Evolutionary conservation across 805 yeast species (phyloP), one percentile per base, ranked within the genome.

Genomic region (Clavispora carvajalis): DNA sequence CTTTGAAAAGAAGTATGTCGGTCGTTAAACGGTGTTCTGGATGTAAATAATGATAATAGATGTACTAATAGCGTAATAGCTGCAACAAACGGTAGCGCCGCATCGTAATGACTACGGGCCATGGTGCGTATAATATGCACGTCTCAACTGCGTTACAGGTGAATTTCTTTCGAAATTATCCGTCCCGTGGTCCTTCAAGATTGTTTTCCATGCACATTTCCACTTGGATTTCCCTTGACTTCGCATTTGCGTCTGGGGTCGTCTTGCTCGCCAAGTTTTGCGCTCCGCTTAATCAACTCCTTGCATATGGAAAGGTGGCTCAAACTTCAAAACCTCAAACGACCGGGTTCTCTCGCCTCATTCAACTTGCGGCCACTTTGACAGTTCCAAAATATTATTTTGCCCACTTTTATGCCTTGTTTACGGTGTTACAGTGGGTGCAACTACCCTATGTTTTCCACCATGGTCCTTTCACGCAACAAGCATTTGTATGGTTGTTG

Each of bases 381-480:
- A 76, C 78, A 10, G 82, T 82, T 0, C 85, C 88, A 0, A 84
- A 82, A 53, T 47, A 69, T 10, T 77, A 72, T 71, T 85, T 85
- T 52, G 52, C 63, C 2, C 88, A 84, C 51, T 85, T 79, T 49
- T 85, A 85, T 56, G 43, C 74, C 4, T 36, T 44, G 11, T 76
- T 13, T 71, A 79, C 13, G 50, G 68, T 1, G 21, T 36, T 57
- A 0, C 46, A 70, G 24, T 58, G 70, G 4, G 1, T 52, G 53
- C 10, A 43, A 34, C 29, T 41, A 13, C 25, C 22, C 43, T 19
- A 31, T 44, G 33, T 51, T 50, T 9, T 45, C 50, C 2, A 41
- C 19, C n/a, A 15, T 8, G 17, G 5, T 7, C 12, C 16, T 19
- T 4, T 13, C 9, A 15, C 31, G 3, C 31, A 28, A 10, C 12